Percentiles rank a stretch among this genome's conserved stretches.
phyloP scores from a whole-genome alignment of 1,284 basidiomycete genomes.

The Pseudomicrostroma phylloplanum region DNA sequence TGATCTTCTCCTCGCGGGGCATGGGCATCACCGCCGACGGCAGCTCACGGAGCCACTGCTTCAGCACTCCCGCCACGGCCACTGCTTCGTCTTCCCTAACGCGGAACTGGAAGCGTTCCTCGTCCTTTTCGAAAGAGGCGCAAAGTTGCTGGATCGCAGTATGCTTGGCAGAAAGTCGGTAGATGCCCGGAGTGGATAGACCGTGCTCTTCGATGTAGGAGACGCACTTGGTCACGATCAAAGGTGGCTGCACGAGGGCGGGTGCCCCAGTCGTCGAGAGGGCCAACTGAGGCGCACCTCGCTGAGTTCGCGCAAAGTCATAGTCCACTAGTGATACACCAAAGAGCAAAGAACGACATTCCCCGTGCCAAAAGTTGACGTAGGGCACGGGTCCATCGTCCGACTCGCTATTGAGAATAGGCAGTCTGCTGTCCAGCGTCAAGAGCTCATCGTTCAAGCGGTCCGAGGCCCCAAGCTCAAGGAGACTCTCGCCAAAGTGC shows the following conservation, averaged over 20 bases:
- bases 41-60: constrained; percentile 84
- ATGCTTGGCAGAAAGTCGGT: constrained; percentile 64
- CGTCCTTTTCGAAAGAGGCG: constrained; percentile 82
- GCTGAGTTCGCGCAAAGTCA: constrained; percentile 61
- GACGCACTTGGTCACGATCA: constrained; percentile 77
- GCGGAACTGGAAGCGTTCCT: constrained; percentile 73
- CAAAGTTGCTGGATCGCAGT: constrained; percentile 77
- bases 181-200: constrained; percentile 59
- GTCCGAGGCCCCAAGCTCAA: constrained; percentile 62
- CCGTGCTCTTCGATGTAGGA: constrained; percentile 69
- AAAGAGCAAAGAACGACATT: constrained; percentile 72
- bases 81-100: constrained; percentile 73
- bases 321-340: constrained; percentile 88
- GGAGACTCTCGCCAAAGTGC: constrained; percentile 59
- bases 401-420: constrained; percentile 49
- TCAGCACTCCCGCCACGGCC: constrained; percentile 82
- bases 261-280: constrained; percentile 5
- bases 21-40: constrained; percentile 89
- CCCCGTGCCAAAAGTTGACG: constrained; percentile 71
- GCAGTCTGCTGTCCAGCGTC: constrained; percentile 58
- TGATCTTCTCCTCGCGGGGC: constrained; percentile 69
- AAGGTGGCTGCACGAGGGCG: constrained; percentile 56
- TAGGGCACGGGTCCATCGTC: constrained; percentile 64
- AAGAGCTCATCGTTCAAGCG: constrained; percentile 58
- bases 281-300: constrained; percentile 8